Conservation (phyloP, 2,329 filamentous ascomycete species). For the Sodiomyces alkalinus region DNA sequence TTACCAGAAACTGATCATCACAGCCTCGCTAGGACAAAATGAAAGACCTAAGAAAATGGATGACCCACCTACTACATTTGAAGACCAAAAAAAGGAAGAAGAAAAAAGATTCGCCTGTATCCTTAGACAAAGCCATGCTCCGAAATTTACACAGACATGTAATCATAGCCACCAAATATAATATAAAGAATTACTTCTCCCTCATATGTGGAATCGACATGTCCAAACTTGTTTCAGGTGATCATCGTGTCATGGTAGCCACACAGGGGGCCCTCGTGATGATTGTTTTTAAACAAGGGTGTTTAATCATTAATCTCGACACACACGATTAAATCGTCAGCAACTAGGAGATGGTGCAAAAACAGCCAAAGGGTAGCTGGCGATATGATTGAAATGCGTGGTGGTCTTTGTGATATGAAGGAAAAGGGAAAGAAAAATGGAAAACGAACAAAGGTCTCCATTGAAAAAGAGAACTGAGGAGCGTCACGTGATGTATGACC, state of each 20-base stretch:
- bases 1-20: constrained; percentile 9
- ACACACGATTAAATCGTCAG: constrained; percentile 38
- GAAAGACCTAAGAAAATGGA: too few relatives aligned
- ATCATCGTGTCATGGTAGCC: constrained; percentile 53
- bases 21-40: too few relatives aligned
- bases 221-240: constrained; percentile 50
- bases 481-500: constrained; percentile 2
- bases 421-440: constrained; percentile 13
- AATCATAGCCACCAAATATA: too few relatives aligned
- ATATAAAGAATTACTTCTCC: too few relatives aligned
- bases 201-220: too few relatives aligned
- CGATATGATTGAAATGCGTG: constrained; percentile 21
- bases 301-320: constrained; percentile 39
- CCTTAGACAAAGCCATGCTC: too few relatives aligned
- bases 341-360: constrained; percentile 17
- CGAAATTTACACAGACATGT: too few relatives aligned
- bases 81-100: too few relatives aligned
- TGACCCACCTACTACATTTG: too few relatives aligned
- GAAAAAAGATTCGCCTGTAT: too few relatives aligned
- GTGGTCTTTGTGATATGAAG: constrained; percentile 27
- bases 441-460: constrained; percentile 1
- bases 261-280: constrained; percentile 50
- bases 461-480: neutral
- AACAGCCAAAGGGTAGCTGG: constrained; percentile 14
- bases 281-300: constrained; percentile 52